Base-by-base conservation (phyloP, 805 yeast species). In the Metschnikowia cerradonensis region DNA sequence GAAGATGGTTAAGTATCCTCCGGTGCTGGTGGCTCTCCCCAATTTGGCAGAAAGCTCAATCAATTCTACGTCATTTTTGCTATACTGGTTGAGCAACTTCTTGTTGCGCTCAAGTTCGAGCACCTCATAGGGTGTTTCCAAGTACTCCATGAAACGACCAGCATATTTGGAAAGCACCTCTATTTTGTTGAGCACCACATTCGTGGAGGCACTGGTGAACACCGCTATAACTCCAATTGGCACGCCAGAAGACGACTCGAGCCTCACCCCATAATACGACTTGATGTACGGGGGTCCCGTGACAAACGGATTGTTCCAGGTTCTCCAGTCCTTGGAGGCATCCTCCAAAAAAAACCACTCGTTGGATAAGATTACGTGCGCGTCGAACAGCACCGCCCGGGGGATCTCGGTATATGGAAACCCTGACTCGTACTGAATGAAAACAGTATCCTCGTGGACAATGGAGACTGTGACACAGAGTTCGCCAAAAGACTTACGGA, bases 271-370 rank as follows among this genome's bases (percentile, higher is more conserved):
- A 34, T 82, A 77, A 62, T 85, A 87, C 59, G 84, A 84, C 50
- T 67, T 72, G 47, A 86, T 78, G 51, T 68, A 67, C 0, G 92
- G 90, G 0, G 74, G 70, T 0, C 84, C 83, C 19, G 73, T 77
- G 0, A 87, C 88, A 44, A 85, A 70, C 0, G 92, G 92, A 58
- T 81, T 84, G 38, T 71, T 67, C 15, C 66, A 59, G 3, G 84
- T 77, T 62, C 95, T 72, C 94, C 95, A 87, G 61, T 87, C 95
- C 34, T 68, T 67, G 4, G 81, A 64, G 2, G 90, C 83, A 62
- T 86, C 88, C 4, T 74, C 61, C 6, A 87, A 56, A 3, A 81
- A 68, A 48, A 87, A 78, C 53, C 76, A 73, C 2, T 74, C 82
- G 6, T 71, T 64, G 0, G 90, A 83, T 34, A 87, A 66, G 1